Base-by-base conservation (phyloP, 2,329 filamentous ascomycete genomes). In the Sporothrix inflata region DNA sequence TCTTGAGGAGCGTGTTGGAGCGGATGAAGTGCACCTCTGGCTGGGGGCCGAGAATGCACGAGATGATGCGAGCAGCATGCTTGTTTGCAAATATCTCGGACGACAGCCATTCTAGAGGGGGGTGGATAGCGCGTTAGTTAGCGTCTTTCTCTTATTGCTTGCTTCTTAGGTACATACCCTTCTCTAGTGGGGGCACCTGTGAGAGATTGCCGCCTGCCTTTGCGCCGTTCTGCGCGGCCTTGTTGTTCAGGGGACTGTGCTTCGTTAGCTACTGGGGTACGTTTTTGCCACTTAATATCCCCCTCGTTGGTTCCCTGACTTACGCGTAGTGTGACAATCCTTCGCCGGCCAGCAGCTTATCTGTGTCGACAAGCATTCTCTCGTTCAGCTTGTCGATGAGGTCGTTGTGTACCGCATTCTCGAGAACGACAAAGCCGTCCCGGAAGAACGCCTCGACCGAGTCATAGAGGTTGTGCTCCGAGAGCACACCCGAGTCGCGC, bases 1-100 rank as follows among this genome's bases (percentile, higher is more conserved):
- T 71, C 63, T 91, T 42, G 85, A 86, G 72, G 1, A 76, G 74
- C 12, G 73, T 77, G 73, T 77, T 76, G 51, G 74, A 75, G 53
- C 75, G 75, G 61, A 77, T 75, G 57, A 77, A 77, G 71, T 76
- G 75, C 19, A 77, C 71, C 49, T 77, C 76, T 34, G 76, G 76
- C n/a, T 71, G 40, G 27, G 76, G 76, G 21, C 76, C 76, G 19
- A 77, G 73, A 51, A 77, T 72, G 69, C 73, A 73, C 19, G 74
- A 76, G 7, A 76, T 69, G 38, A 76, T 69, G 51, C 74, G 73
- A 16, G 73, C 70, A 21, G 60, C 74, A 30, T 76, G 76, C 67
- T 74, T 76, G 73, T 83, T 83, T 66, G 76, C 77, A 49, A 76
- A 77, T 34, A 78, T 71, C 42, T 78, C 75, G 53, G 75, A 73